A percentile compares a stretch with the other conserved stretches of the same genome.
These are phyloP conservation scores for Leucoagaricus sp. DNA, from an alignment of 1,284 basidiomycete genomes.

Conservation along the genomic window DNA sequence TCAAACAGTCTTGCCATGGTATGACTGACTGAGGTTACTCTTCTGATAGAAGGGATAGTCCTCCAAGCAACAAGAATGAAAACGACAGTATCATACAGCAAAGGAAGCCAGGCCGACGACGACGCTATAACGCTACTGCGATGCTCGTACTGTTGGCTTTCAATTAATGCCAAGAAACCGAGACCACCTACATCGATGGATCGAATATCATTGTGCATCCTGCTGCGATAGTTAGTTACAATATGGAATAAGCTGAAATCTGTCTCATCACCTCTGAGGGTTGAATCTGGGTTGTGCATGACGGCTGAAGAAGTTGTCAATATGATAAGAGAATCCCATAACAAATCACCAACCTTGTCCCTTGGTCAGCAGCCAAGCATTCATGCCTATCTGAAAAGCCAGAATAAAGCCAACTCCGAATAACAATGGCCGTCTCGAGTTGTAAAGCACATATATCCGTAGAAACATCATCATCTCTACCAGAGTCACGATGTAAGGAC, in stretches of 20 bases:
- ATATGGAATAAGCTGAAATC: not conserved
- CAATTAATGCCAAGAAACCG: not conserved
- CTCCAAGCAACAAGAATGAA: conserved; percentile 46
- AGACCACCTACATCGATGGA: conserved; percentile 21
- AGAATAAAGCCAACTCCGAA: conserved; percentile 32
- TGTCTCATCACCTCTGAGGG: conserved; percentile 32
- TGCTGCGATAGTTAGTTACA: conserved; percentile 19
- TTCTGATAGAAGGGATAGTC: conserved; percentile 39
- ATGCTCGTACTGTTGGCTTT: not conserved
- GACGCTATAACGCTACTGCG: conserved; percentile 38
- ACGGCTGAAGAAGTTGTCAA: conserved; percentile 32
- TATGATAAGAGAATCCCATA: not conserved
- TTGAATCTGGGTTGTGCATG: conserved; percentile 33
- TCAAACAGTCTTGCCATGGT: conserved; percentile 50
- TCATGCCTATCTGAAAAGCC: conserved; percentile 45
- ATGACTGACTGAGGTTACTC: conserved; percentile 31
- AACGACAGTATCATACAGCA: conserved; percentile 55
- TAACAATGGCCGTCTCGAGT: conserved; percentile 35
- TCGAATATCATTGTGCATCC: conserved; percentile 60
- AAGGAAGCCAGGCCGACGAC: conserved; percentile 55
- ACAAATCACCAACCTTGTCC: conserved; percentile 36
- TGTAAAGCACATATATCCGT: conserved; percentile 50
- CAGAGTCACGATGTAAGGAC: conserved; percentile 17
- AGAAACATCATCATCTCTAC: conserved; percentile 59
- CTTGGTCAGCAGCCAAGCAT: conserved; percentile 50